These are phyloP conservation scores for Suillus fuscotomentosus DNA, from an alignment of 768 basidiomycete species.

Conservation along the genomic window DNA sequence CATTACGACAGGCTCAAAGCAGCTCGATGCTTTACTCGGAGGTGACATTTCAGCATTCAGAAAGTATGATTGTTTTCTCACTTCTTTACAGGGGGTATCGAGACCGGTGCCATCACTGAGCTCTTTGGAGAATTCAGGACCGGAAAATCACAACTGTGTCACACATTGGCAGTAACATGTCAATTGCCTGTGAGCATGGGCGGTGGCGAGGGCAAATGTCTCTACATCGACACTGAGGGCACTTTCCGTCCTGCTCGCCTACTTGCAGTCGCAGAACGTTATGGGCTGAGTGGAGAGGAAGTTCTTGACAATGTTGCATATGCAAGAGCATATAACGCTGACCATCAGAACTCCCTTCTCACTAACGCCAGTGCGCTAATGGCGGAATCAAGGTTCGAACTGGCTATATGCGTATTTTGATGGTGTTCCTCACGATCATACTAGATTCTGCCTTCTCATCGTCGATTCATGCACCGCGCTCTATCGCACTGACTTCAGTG, in stretches of 20 bases:
- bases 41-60: slow-evolving; percentile 42
- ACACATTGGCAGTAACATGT: slow-evolving; percentile 97
- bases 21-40: slow-evolving; percentile 92
- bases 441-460: slow-evolving; percentile 91
- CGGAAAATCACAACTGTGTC: slow-evolving; percentile 97
- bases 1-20: slow-evolving; percentile 96
- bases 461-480: slow-evolving; percentile 96
- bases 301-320: slow-evolving; percentile 98
- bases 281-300: slow-evolving; percentile 96
- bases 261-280: slow-evolving; percentile 92
- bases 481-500: slow-evolving; percentile 94
- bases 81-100: slow-evolving; percentile 73
- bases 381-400: slow-evolving; percentile 88
- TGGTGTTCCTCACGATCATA: not conserved
- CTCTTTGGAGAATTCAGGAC: slow-evolving; percentile 98
- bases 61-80: slow-evolving; percentile 10
- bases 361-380: slow-evolving; percentile 96
- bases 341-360: slow-evolving; percentile 90
- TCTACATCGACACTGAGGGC: slow-evolving; percentile 99
- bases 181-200: slow-evolving; percentile 98
- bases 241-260: slow-evolving; percentile 97
- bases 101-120: slow-evolving; percentile 98
- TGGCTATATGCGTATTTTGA: slow-evolving; percentile 20
- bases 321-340: slow-evolving; percentile 97
- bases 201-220: slow-evolving; percentile 97